A percentile compares a stretch with the other conserved stretches of the same genome.
These are phyloP conservation scores for Cryomyces antarcticus DNA, from an alignment of 495 filamentous ascomycete genomes.

Conservation along the genomic window DNA sequence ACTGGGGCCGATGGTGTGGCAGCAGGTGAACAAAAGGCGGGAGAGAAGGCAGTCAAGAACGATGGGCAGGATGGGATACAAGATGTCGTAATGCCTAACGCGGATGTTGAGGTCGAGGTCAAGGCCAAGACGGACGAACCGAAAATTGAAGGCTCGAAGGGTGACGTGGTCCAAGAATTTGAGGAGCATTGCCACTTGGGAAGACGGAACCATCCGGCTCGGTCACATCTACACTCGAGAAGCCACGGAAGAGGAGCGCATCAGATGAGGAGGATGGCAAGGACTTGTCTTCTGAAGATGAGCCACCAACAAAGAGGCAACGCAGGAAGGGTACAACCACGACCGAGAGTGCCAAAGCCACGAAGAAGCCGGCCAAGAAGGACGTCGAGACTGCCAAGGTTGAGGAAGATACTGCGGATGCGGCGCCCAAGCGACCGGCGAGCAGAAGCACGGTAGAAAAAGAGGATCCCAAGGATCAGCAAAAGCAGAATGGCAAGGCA, in stretches of 20 bases:
- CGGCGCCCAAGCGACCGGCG: neutral
- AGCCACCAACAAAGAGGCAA: conserved; percentile 31
- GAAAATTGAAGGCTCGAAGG: no score
- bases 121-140: conserved; percentile 6
- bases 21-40: neutral
- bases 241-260: neutral
- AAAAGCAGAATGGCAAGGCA: neutral
- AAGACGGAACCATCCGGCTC: neutral
- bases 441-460: neutral
- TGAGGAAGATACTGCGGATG: neutral
- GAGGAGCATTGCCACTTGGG: no score
- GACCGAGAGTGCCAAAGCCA: neutral
- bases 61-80: conserved; percentile 14
- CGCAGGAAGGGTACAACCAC: conserved; percentile 9
- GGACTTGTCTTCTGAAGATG: conserved; percentile 22
- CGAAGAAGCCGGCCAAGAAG: neutral
- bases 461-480: neutral
- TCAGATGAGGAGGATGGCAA: conserved; percentile 20
- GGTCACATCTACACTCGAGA: neutral
- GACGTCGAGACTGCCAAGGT: neutral
- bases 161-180: no score
- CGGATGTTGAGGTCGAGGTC: conserved; percentile 1
- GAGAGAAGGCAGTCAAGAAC: conserved; percentile 11
- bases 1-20: no score
- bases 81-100: neutral